These are phyloP conservation scores for Protomyces macrosporus DNA, from an alignment of 1,139 yeast genomes.

Conservation along the genomic window DNA sequence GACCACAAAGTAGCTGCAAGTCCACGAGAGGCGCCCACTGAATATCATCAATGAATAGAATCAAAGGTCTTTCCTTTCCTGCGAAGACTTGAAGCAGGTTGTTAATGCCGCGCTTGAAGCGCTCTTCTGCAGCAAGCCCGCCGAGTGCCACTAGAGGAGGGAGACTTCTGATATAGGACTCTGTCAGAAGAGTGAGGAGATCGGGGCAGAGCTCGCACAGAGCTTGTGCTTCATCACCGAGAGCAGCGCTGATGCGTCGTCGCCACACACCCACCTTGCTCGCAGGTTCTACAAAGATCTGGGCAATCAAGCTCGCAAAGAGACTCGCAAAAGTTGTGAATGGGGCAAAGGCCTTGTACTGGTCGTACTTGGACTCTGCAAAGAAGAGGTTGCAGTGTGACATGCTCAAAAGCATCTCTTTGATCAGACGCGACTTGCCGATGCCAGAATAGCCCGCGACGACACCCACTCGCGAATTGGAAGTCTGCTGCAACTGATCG, in stretches of 20 bases:
- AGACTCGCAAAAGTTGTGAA: conserved; percentile 5
- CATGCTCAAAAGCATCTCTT: not conserved
- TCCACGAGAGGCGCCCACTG: conserved; percentile 24
- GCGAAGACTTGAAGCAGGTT: conserved; percentile 11
- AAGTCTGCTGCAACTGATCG: not conserved
- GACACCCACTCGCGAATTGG: conserved; percentile 5
- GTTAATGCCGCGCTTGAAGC: conserved; percentile 10
- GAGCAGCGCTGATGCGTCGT: not conserved
- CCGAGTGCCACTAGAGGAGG: conserved; percentile 18
- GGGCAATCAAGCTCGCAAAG: conserved; percentile 11
- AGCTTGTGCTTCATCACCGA: conserved; percentile 9
- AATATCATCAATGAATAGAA: conserved; percentile 22
- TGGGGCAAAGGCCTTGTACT: conserved; percentile 21
- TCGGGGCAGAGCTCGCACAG: conserved; percentile 18
- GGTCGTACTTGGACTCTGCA: conserved; percentile 21
- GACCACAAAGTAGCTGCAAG: conserved; percentile 3
- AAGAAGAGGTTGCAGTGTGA: conserved; percentile 6
- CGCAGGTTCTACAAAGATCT: conserved; percentile 10
- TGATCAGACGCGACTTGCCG: conserved; percentile 22
- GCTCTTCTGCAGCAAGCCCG: conserved; percentile 20
- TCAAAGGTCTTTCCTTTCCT: not conserved
- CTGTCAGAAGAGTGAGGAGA: conserved; percentile 3
- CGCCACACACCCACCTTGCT: not conserved
- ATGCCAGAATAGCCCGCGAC: conserved; percentile 24
- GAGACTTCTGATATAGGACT: not conserved